Percentiles rank a stretch among this genome's conserved stretches.
These are phyloP conservation scores for Tolypocladium inflatum DNA, from an alignment of 2,329 filamentous ascomycete genomes.

Conservation along the genomic window DNA sequence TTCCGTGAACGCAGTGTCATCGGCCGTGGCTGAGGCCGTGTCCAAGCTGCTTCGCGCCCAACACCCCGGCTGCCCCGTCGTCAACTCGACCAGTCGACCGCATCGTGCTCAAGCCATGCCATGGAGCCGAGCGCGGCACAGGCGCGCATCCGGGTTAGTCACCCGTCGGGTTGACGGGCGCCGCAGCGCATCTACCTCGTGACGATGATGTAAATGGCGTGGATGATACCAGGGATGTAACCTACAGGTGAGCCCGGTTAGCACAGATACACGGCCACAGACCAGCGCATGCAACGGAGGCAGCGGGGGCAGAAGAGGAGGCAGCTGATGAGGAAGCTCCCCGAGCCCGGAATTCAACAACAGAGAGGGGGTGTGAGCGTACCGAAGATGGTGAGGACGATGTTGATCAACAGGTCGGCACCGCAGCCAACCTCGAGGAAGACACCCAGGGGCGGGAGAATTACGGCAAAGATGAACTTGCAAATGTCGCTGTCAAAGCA, in stretches of 20 bases:
- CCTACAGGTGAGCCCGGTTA: slow-evolving; percentile 20
- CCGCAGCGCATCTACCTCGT: slow-evolving; percentile 2
- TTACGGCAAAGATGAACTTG: slow-evolving; percentile 74
- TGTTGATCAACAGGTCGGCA: slow-evolving; percentile 85
- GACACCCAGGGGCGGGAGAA: slow-evolving; percentile 84
- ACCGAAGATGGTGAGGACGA: slow-evolving; percentile 70
- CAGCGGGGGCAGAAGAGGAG: not conserved
- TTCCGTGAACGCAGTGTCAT: not conserved
- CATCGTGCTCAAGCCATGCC: not conserved
- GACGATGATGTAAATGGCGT: slow-evolving; percentile 80
- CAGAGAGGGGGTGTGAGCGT: slow-evolving; percentile 13
- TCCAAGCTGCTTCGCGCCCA: not conserved
- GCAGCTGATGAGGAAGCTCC: not conserved
- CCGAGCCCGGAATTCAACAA: not conserved
- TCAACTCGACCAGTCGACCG: not conserved
- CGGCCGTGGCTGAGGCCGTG: not conserved
- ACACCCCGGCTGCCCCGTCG: not conserved
- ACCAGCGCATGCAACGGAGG: not conserved
- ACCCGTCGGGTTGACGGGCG: not conserved
- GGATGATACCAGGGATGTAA: slow-evolving; percentile 75
- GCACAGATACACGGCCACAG: not conserved
- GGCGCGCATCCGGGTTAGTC: not conserved
- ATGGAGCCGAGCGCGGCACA: not conserved
- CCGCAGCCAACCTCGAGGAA: slow-evolving; percentile 90
- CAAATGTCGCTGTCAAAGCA: slow-evolving; percentile 38